A percentile compares a stretch with the other conserved stretches of the same genome.
Evolutionary conservation across 2,329 filamentous ascomycete species (phyloP).

Genomic region (Colletotrichum simmondsii): DNA sequence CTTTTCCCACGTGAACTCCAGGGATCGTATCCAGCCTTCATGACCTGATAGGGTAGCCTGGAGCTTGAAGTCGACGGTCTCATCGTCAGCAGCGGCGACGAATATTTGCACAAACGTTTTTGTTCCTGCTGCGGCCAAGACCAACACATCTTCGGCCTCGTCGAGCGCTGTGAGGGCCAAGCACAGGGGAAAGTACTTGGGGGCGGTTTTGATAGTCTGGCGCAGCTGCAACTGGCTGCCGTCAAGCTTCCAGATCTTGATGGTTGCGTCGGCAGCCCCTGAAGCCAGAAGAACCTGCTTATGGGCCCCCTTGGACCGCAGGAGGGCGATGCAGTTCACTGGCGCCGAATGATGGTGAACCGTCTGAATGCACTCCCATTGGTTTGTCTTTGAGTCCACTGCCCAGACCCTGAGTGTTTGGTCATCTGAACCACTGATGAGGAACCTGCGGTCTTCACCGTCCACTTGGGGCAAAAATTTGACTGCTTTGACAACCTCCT

Average conservation of each 20-base stretch:
- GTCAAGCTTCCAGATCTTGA: conserved; percentile 76
- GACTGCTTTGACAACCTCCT: conserved; percentile 83
- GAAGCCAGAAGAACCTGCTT: conserved; percentile 71
- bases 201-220: conserved; percentile 78
- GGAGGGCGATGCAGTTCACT: conserved; percentile 74
- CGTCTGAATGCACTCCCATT: conserved; percentile 61
- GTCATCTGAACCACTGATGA: conserved; percentile 87
- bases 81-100: conserved; percentile 57
- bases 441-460: conserved; percentile 59
- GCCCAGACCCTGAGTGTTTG: conserved; percentile 81
- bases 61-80: conserved; percentile 68
- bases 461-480: conserved; percentile 73
- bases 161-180: conserved; percentile 75
- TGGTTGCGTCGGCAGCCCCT: conserved; percentile 82
- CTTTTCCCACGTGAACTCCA: conserved; percentile 79
- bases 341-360: conserved; percentile 77
- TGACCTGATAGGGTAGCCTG: conserved; percentile 87
- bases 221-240: conserved; percentile 61
- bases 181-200: conserved; percentile 84
- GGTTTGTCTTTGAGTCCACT: conserved; percentile 39
- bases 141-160: conserved; percentile 60
- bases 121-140: conserved; percentile 89
- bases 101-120: conserved; percentile 85
- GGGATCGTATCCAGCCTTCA: conserved; percentile 92
- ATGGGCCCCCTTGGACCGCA: conserved; percentile 42